Evolutionary conservation across 192 early-diverging fungal genomes (phyloP).

Genomic region (Coemansia biformis): DNA sequence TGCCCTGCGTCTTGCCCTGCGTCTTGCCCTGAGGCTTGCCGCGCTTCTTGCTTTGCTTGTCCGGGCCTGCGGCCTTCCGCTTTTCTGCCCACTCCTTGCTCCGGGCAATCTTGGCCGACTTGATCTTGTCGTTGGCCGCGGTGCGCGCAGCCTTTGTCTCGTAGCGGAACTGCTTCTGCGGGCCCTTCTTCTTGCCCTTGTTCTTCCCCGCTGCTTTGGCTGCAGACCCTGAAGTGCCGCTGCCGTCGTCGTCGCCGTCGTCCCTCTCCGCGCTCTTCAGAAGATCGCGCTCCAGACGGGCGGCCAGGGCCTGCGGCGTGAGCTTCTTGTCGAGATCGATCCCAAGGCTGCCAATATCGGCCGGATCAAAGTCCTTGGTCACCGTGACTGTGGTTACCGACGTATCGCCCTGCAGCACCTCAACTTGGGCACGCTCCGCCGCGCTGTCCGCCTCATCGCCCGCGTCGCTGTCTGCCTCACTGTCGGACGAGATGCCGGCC

Average conservation of each 20-base stretch:
- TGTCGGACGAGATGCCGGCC: too few species aligned
- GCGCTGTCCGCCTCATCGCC: too few species aligned
- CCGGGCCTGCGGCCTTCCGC: background rate
- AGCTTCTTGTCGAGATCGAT: slow-evolving; percentile 13
- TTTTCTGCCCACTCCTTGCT: background rate
- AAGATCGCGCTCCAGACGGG: slow-evolving; percentile 14
- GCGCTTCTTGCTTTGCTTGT: background rate
- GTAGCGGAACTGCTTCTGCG: slow-evolving; percentile 42
- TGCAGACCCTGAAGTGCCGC: background rate
- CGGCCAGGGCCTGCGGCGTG: slow-evolving; percentile 22
- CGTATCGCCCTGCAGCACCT: slow-evolving; percentile 52
- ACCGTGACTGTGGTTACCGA: slow-evolving; percentile 69
- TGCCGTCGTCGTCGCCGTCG: slow-evolving; percentile 2
- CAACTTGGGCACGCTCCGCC: slow-evolving; percentile 27
- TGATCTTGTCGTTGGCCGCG: background rate
- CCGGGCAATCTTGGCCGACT: background rate
- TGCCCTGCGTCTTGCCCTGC: too few species aligned
- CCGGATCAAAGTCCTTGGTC: slow-evolving; percentile 60
- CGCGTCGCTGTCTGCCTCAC: slow-evolving; percentile 16
- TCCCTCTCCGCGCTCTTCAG: slow-evolving; percentile 2
- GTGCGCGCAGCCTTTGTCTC: slow-evolving; percentile 45
- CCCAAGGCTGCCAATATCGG: slow-evolving; percentile 10
- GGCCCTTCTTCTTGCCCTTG: slow-evolving; percentile 14
- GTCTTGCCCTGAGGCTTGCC: too few species aligned
- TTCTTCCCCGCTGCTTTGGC: slow-evolving; percentile 2